A percentile compares a stretch with the other conserved stretches of the same genome.
These are phyloP conservation scores for Epipyxis sp. DNA, from an alignment of 108 stramenopile species.

Conservation along the genomic window DNA sequence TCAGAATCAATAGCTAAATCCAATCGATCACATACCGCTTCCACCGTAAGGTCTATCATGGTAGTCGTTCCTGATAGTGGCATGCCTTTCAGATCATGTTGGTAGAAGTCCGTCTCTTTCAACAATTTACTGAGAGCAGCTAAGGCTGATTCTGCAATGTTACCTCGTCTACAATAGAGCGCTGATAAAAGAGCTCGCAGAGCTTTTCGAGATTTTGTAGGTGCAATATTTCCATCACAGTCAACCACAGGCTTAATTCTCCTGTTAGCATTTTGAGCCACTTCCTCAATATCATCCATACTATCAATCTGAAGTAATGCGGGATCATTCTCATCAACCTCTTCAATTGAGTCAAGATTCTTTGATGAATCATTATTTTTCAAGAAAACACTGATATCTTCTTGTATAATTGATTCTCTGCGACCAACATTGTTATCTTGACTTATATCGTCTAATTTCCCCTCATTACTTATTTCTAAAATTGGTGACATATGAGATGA, in stretches of 20 bases:
- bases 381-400: background rate
- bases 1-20: conserved; percentile 4
- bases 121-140: conserved; percentile 10
- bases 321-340: no score
- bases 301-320: conserved; percentile 12
- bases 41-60: conserved; percentile 19
- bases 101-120: conserved; percentile 24
- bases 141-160: background rate
- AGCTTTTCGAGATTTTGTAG: conserved; percentile 9
- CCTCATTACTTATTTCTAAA: background rate
- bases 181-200: conserved; percentile 16
- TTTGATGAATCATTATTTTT: background rate
- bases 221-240: conserved; percentile 7
- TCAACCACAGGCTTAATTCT: conserved; percentile 12
- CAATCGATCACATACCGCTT: conserved; percentile 11
- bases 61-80: conserved; percentile 10
- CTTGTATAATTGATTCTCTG: no score
- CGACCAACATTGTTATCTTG: no score
- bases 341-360: background rate
- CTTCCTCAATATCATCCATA: background rate
- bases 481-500: background rate
- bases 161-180: conserved; percentile 12
- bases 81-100: background rate
- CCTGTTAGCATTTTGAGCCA: background rate
- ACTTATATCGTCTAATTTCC: background rate